These are phyloP conservation scores for Amborella trichopoda DNA, from an alignment of 164 flowering plant genomes.

Conservation along the genomic window DNA sequence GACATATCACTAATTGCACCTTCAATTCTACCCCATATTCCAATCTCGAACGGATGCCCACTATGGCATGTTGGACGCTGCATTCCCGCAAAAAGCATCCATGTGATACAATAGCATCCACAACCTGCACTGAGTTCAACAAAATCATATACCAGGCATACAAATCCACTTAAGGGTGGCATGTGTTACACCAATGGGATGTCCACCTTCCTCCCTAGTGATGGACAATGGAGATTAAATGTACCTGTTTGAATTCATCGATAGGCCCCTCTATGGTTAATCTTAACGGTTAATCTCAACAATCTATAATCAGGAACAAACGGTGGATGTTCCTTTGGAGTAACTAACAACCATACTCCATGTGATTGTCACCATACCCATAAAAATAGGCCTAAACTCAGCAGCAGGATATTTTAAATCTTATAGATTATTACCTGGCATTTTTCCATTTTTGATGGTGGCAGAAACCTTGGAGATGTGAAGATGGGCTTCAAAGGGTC, in stretches of 20 bases:
- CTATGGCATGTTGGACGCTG: conserved; percentile 45
- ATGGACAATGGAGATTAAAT: too few species aligned
- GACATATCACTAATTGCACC: conserved; percentile 21
- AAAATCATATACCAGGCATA: not conserved
- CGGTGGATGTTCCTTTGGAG: too few species aligned
- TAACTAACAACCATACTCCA: too few species aligned
- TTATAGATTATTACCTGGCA: conserved; percentile 35
- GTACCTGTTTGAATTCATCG: too few species aligned
- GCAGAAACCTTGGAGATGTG: conserved; percentile 76
- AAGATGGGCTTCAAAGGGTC: conserved; percentile 66
- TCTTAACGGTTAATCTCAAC: too few species aligned
- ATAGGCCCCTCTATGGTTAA: too few species aligned
- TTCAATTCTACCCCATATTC: conserved; percentile 64
- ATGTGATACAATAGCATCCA: conserved; percentile 73
- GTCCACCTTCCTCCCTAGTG: too few species aligned
- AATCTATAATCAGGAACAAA: too few species aligned
- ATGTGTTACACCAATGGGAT: too few species aligned
- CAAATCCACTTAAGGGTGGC: too few species aligned
- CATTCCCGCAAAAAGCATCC: conserved; percentile 84
- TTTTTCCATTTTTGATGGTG: conserved; percentile 72
- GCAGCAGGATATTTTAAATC: not conserved
- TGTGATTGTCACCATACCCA: too few species aligned
- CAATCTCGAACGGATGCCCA: conserved; percentile 74
- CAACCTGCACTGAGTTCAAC: conserved; percentile 29
- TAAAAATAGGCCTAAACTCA: not conserved